Percentiles rank a stretch among this genome's conserved stretches.
phyloP scores from a whole-genome alignment of 2,329 filamentous ascomycete species.

The Phyllosticta paracitricarpa region DNA sequence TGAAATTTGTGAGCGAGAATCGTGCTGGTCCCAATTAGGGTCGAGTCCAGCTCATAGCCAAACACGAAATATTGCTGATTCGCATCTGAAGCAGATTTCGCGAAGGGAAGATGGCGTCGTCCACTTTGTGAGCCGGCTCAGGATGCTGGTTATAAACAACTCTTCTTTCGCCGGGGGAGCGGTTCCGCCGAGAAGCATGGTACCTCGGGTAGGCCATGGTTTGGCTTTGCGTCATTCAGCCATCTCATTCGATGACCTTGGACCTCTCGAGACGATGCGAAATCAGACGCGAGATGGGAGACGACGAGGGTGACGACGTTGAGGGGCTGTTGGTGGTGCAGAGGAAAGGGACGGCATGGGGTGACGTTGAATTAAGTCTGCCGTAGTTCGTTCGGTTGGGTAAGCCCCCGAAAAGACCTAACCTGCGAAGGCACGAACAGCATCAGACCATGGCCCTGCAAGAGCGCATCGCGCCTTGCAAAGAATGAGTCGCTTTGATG shows the following conservation, averaged over 20 bases:
- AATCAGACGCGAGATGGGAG: not conserved
- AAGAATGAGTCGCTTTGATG: slow-evolving; percentile 8
- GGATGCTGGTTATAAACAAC: not conserved
- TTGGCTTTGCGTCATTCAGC: not conserved
- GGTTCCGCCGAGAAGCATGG: not conserved
- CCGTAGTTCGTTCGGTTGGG: slow-evolving; percentile 10
- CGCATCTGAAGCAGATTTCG: not conserved
- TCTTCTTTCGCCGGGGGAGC: not conserved
- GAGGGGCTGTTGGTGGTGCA: not conserved
- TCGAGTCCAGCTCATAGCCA: too few species aligned
- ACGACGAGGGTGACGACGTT: not conserved
- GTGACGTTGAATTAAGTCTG: slow-evolving; percentile 10
- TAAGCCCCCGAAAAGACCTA: slow-evolving; percentile 9
- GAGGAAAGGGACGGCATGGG: not conserved
- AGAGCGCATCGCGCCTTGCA: slow-evolving; percentile 8
- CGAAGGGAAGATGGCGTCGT: not conserved
- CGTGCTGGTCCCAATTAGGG: too few species aligned
- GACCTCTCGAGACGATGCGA: not conserved
- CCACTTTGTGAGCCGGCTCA: not conserved
- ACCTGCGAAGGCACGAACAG: slow-evolving; percentile 8
- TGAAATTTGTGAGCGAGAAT: too few species aligned
- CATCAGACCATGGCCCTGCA: slow-evolving; percentile 10
- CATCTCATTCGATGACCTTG: not conserved
- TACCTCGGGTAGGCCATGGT: not conserved
- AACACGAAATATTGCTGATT: not conserved